Conservation (phyloP, 495 filamentous ascomycete genomes). For the Penicillium goetzii region DNA sequence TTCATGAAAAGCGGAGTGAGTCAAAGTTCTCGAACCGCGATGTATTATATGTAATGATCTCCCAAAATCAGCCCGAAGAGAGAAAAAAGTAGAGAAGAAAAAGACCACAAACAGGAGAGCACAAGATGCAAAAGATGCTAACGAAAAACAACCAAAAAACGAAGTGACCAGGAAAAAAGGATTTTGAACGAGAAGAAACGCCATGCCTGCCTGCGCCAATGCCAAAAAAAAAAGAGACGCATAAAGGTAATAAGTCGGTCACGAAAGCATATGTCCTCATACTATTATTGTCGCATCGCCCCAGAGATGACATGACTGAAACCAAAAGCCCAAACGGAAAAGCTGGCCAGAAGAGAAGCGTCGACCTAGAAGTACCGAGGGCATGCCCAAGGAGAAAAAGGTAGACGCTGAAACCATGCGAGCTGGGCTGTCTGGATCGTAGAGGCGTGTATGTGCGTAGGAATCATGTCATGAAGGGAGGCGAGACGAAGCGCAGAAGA, state of each 20-base stretch:
- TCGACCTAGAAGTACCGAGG: neutral
- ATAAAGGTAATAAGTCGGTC: constrained; percentile 6
- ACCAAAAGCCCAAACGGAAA: constrained; percentile 7
- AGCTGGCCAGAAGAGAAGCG: neutral
- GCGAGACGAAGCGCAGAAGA: neutral
- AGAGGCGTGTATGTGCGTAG: constrained; percentile 31
- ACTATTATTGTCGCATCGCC: constrained; percentile 14
- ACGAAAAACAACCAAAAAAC: constrained; percentile 9
- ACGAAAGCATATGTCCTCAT: constrained; percentile 25
- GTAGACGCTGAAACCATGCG: neutral
- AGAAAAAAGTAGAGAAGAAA: neutral
- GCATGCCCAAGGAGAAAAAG: constrained; percentile 3
- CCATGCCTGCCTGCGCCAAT: constrained; percentile 34
- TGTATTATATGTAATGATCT: constrained; percentile 3
- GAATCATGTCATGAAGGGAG: constrained; percentile 23
- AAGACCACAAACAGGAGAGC: neutral
- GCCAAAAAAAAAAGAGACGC: constrained; percentile 24
- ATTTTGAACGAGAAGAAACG: constrained; percentile 18
- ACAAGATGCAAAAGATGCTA: constrained; percentile 18
- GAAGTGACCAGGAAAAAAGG: constrained; percentile 16
- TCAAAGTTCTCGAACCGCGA: neutral
- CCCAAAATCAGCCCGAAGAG: constrained; percentile 6
- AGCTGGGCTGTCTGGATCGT: neutral
- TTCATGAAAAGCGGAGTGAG: neutral
- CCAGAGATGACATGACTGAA: constrained; percentile 11